Conservation (phyloP, 208 protist species). For the Blastocrithidia nonstop region DNA sequence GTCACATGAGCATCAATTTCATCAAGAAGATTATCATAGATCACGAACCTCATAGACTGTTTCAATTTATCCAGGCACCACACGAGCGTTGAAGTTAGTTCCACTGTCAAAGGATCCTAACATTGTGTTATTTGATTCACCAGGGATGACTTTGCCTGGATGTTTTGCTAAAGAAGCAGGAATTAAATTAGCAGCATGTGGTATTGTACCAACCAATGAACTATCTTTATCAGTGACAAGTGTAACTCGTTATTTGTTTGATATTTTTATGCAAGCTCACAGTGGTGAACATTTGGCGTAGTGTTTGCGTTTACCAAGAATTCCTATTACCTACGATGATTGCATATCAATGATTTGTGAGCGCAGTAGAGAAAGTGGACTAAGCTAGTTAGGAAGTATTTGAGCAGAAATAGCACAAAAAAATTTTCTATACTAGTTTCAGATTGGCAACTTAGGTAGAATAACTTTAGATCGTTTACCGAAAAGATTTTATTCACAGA, state of each 20-base stretch:
- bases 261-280: constrained; percentile 48
- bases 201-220: constrained; percentile 73
- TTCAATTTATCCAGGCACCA: constrained; percentile 69
- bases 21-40: constrained; percentile 68
- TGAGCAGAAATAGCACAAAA: constrained; percentile 46
- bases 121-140: constrained; percentile 77
- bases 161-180: constrained; percentile 75
- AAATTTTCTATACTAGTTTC: constrained; percentile 81
- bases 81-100: constrained; percentile 55
- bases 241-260: constrained; percentile 75
- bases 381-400: constrained; percentile 70
- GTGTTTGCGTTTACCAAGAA: constrained; percentile 63
- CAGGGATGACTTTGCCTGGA: constrained; percentile 75
- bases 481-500: constrained; percentile 23
- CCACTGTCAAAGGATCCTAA: constrained; percentile 67
- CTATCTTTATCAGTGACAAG: constrained; percentile 43
- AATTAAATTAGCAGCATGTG: constrained; percentile 72
- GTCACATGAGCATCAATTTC: constrained; percentile 84
- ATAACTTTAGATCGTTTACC: constrained; percentile 77
- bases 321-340: constrained; percentile 83
- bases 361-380: constrained; percentile 61
- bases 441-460: constrained; percentile 55
- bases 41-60: constrained; percentile 63
- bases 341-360: constrained; percentile 83
- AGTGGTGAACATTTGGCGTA: constrained; percentile 64